phyloP scores from a whole-genome alignment of 2,329 filamentous ascomycete species.

The Hypoxylon sp. region DNA sequence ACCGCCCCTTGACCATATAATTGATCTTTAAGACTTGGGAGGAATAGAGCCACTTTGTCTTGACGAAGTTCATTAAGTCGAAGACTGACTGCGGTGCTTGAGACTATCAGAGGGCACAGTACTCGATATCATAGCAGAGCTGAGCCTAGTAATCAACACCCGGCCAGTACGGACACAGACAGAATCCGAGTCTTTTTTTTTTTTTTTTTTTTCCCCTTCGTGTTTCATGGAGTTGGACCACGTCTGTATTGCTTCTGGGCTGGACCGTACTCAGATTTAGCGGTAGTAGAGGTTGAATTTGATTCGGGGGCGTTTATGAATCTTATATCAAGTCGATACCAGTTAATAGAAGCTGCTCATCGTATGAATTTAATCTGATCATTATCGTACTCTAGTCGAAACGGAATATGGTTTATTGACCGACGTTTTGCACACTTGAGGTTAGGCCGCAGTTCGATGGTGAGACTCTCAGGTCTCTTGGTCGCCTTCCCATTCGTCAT shows the following conservation, averaged over 20 bases:
- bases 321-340: background rate
- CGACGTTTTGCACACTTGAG: background rate
- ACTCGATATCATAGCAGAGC: background rate
- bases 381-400: background rate
- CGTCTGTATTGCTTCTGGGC: background rate
- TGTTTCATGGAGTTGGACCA: background rate
- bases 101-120: background rate
- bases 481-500: background rate
- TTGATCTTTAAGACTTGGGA: background rate
- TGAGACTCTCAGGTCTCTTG: background rate
- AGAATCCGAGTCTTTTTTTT: background rate
- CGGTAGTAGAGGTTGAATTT: background rate
- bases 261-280: background rate
- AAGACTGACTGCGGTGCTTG: background rate
- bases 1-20: background rate
- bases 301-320: background rate
- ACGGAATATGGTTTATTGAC: background rate
- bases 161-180: background rate
- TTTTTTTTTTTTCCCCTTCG: background rate
- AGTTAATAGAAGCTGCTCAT: background rate
- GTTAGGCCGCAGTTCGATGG: background rate
- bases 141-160: background rate
- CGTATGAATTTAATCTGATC: background rate
- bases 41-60: background rate
- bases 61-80: background rate